These are phyloP conservation scores for Casaregolazyma lundiana DNA, from an alignment of 1,139 yeast genomes.

Conservation along the genomic window DNA sequence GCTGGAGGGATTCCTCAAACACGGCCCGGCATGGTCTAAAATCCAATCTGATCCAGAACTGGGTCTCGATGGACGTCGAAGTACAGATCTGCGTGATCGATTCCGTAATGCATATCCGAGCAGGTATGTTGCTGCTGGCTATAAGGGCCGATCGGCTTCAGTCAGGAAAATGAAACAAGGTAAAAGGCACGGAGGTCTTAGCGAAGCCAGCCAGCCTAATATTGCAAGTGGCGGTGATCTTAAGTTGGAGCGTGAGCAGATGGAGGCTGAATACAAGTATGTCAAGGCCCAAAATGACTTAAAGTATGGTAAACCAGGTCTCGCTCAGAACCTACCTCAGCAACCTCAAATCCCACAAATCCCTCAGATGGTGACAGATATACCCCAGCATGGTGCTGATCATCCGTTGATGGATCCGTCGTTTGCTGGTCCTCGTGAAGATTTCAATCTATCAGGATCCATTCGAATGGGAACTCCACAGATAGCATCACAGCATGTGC, in stretches of 20 bases:
- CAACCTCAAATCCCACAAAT: slow-evolving; percentile 1
- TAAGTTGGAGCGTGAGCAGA: slow-evolving; percentile 7
- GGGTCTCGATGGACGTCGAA: slow-evolving; percentile 36
- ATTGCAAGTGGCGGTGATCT: slow-evolving; percentile 4
- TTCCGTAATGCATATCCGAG: slow-evolving; percentile 44
- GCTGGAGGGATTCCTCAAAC: slow-evolving; percentile 59
- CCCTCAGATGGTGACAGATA: slow-evolving; percentile 2
- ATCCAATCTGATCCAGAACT: slow-evolving; percentile 46
- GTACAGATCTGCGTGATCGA: slow-evolving; percentile 42
- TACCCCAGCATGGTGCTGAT: neutral
- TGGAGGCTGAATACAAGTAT: slow-evolving; percentile 9
- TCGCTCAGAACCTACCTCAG: neutral
- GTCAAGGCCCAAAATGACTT: slow-evolving; percentile 8
- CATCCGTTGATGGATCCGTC: slow-evolving; percentile 2
- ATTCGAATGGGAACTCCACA: neutral
- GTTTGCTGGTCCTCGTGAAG: slow-evolving; percentile 1
- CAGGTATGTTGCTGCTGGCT: slow-evolving; percentile 41
- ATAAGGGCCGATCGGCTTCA: slow-evolving; percentile 34
- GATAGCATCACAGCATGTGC: neutral
- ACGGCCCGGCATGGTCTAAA: slow-evolving; percentile 88
- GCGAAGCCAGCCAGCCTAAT: neutral
- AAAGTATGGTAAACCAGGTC: slow-evolving; percentile 5
- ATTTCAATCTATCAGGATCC: neutral
- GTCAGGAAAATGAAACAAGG: slow-evolving; percentile 7
- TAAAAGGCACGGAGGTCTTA: slow-evolving; percentile 1